Base-by-base conservation (phyloP, 2,329 filamentous ascomycete species). In the Chaetothyriales sp. region DNA sequence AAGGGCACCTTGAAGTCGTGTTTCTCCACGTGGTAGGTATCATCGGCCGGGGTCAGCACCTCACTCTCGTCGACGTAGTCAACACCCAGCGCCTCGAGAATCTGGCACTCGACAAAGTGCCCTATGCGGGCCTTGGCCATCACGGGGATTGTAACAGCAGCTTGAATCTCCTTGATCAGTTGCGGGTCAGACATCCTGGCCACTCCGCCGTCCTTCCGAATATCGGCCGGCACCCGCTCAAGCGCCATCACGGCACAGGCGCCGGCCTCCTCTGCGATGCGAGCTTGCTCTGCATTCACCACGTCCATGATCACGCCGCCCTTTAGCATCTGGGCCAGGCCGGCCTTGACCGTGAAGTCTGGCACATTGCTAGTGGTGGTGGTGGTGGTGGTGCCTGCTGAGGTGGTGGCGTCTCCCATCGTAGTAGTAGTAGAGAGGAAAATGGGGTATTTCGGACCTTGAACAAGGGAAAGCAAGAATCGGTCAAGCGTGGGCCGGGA, bases 301-400 rank as follows among this genome's bases (percentile, higher is more conserved):
- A 96, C 92, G 70, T 98, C 92, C 92, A 98, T 98, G 71, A 98
- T 98, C 59, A 98, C 92, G 63, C 92, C 92, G 66, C 92, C 92
- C 77, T 96, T 95, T 70, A 96, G 75, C 92, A 98, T 98, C 70
- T 94, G 85, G 20, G 92, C 92, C 58, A 98, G 76, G 53, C 90
- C 92, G 49, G 87, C 84, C 78, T 98, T 98, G 77, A 95, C 83
- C 60, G 82, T 82, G 70, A 95, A 94, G 68, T 79, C 75, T 58
- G 70, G 63, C 47, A 50, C 44, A 46, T 46, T 43, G 46, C 51
- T 44, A 36, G 46, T 50, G 32, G 39, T 47, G 8, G 19, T 36
- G 25, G 20, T 3, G 32, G 47, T 43, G n/a, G 36, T n/a, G 12
- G n/a, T n/a, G n/a, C n/a, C n/a, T n/a, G n/a, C n/a, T n/a, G 49